phyloP scores from a whole-genome alignment of 2,329 filamentous ascomycete genomes.

The Metarhizium rileyi region DNA sequence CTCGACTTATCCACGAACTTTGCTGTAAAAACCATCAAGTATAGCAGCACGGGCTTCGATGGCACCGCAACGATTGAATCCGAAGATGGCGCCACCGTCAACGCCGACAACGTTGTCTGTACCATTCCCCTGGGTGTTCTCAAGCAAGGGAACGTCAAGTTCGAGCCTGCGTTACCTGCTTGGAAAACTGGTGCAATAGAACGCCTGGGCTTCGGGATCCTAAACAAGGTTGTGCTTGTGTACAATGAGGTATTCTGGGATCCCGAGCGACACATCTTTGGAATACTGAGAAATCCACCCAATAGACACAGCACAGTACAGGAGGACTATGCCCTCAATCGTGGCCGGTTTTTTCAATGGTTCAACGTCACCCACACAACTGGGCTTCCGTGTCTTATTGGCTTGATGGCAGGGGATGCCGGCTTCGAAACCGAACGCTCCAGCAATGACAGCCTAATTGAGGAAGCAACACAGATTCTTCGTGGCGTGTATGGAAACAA shows the following conservation, averaged over 20 bases:
- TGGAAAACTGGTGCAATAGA: conserved; percentile 77
- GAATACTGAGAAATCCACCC: conserved; percentile 68
- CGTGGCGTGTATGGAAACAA: conserved; percentile 61
- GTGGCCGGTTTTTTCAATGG: conserved; percentile 95
- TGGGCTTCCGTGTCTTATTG: conserved; percentile 78
- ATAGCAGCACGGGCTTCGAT: conserved; percentile 39
- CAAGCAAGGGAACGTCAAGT: conserved; percentile 72
- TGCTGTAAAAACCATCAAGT: conserved; percentile 60
- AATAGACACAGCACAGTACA: conserved; percentile 64
- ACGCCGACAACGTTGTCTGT: conserved; percentile 85
- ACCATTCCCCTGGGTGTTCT: conserved; percentile 86
- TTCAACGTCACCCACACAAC: conserved; percentile 91
- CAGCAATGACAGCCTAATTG: conserved; percentile 64
- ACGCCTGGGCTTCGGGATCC: conserved; percentile 80
- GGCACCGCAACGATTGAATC: conserved; percentile 57
- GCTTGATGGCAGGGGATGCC: conserved; percentile 91
- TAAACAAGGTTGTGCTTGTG: conserved; percentile 92
- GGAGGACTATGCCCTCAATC: conserved; percentile 64
- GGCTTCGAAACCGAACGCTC: conserved; percentile 78
- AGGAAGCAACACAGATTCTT: conserved; percentile 71
- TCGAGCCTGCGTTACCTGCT: conserved; percentile 78
- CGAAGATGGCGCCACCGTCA: conserved; percentile 63
- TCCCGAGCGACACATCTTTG: conserved; percentile 81
- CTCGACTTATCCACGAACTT: conserved; percentile 69
- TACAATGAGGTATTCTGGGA: conserved; percentile 93